Evolutionary conservation across 2,329 filamentous ascomycete genomes (phyloP), one percentile per base, ranked within the genome.

Genomic region (Septoria linicola): DNA sequence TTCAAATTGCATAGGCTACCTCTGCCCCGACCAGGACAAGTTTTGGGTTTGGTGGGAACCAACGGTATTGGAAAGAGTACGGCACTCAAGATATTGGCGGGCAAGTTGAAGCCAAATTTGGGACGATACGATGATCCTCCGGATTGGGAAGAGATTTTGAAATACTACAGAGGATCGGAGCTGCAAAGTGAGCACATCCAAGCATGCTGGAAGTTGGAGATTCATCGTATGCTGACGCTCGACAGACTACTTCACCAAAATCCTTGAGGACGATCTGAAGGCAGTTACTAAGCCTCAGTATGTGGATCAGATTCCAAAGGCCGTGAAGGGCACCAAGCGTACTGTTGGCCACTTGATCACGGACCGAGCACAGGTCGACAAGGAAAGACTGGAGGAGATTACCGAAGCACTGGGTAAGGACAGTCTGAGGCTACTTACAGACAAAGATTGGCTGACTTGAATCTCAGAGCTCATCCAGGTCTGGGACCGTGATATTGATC

Each of bases 51-150:
- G 45, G 95, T 99, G 37, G 95, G 93, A 72, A 97, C 93, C 65
- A 99, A 99, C 83, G 93, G 95, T 89, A 99, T 97, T 66, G 93
- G 93, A 74, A 99, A 99, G 83, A 96, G 90, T 77, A 99, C 93
- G n/a, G 95, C 93, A 7, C 78, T 99, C 72, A 99, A 99, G 80
- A 96, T 99, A 71, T 84, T 99, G 66, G 95, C 89, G 67, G 93
- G 93, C 69, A 99, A 97, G 77, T 80, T 99, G 67, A 99, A 99
- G 83, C 93, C 93, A 54, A 99, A 99, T 73, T 73, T 99, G 74
- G 93, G 95, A 61, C 82, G 87, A 69, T 96, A 88, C 70, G 91
- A 97, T 62, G 95, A 97, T 73, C 92, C 93, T 7, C 95, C 93
- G 11, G 93, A 99, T 72, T 99, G 95, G 93, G 91, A 97, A 76